phyloP scores from a whole-genome alignment of 495 filamentous ascomycete species.

The Penicillium simplicissimum region DNA sequence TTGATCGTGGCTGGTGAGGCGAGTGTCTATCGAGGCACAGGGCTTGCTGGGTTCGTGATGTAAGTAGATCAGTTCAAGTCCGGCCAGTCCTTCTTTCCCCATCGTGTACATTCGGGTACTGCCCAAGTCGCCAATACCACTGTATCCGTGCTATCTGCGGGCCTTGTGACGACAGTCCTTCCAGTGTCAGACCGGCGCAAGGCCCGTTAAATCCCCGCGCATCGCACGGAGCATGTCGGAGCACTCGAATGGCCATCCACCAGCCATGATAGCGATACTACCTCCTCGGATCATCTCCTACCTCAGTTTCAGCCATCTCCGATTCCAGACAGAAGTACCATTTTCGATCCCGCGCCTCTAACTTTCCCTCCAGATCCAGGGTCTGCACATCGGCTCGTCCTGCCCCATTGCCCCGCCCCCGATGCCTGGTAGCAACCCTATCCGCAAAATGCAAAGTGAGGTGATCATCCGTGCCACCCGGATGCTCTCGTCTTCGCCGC shows the following conservation, averaged over 20 bases:
- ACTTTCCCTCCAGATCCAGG: background rate
- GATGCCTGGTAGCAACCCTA: constrained; percentile 5
- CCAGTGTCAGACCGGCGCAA: background rate
- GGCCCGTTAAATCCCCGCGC: constrained; percentile 1
- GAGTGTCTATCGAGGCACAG: background rate
- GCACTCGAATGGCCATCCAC: background rate
- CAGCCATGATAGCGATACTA: too few species aligned
- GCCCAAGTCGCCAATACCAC: background rate
- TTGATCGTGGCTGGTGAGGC: background rate
- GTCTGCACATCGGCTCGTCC: background rate
- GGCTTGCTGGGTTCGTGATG: background rate
- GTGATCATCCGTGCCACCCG: constrained; percentile 17
- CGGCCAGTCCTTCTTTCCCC: background rate
- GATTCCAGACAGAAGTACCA: background rate
- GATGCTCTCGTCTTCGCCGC: constrained; percentile 23
- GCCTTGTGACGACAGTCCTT: background rate
- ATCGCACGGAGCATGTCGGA: constrained; percentile 31
- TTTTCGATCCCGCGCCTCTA: background rate
- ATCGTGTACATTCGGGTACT: background rate
- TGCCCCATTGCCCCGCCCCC: background rate
- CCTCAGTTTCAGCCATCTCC: background rate
- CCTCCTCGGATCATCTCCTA: constrained; percentile 5
- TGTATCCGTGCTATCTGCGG: background rate
- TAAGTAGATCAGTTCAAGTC: background rate
- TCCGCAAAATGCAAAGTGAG: constrained; percentile 14